Percentiles rank a stretch among this genome's conserved stretches.
Evolutionary conservation across 306 rosid species (phyloP).

Genomic region (Trifolium subterraneum): DNA sequence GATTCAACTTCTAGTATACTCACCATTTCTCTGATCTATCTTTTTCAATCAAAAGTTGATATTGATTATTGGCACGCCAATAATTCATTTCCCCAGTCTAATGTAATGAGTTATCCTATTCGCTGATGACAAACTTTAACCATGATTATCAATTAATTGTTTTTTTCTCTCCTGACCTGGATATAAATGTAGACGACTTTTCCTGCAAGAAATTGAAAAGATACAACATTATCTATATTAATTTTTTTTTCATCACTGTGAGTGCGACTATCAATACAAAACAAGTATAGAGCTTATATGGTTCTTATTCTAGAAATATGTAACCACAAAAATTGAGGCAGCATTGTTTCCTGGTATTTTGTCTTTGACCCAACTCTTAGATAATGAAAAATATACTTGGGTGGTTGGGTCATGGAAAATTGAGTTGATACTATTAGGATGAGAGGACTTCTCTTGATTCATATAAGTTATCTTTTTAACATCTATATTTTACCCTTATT

Average conservation of each 20-base stretch:
- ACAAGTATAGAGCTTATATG: neutral
- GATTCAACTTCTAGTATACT: slow-evolving; percentile 23
- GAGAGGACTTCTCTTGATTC: neutral
- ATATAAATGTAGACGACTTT: neutral
- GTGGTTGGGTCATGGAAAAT: neutral
- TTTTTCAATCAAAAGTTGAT: neutral
- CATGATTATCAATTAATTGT: neutral
- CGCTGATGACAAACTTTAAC: neutral
- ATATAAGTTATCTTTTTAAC: neutral
- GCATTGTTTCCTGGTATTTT: neutral
- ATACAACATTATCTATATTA: neutral
- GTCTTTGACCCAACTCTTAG: neutral
- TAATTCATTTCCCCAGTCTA: neutral
- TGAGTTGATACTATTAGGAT: neutral
- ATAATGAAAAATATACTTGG: neutral
- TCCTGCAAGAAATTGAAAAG: neutral
- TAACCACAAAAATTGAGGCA: neutral
- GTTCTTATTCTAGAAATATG: neutral
- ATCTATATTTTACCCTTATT: slow-evolving; percentile 1
- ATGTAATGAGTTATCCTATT: neutral
- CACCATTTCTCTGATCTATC: neutral
- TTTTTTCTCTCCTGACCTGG: neutral
- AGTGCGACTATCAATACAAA: neutral
- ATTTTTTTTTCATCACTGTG: neutral
- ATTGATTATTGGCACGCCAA: neutral